Base-by-base conservation (phyloP, 2,329 filamentous ascomycete genomes). In the Emmonsiellopsis sp. region DNA sequence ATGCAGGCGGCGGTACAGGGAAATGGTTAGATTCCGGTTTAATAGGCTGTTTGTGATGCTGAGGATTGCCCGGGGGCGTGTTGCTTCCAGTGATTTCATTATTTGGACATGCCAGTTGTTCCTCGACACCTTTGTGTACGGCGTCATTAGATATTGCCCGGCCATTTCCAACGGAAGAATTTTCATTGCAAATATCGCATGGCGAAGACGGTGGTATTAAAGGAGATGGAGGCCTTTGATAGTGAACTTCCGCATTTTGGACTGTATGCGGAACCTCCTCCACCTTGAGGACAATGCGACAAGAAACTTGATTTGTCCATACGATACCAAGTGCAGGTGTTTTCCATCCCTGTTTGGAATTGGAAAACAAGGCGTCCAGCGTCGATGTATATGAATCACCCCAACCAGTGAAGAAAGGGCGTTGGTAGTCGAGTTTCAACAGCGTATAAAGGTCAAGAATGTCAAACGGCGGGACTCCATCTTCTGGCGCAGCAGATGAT, bases 381-480 rank as follows among this genome's bases (percentile, higher is more conserved):
- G 42, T 31, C 9, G 17, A 72, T 31, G 70, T 62, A 13, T 77
- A 73, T 53, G 83, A 77, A 67, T 95, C 88, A 21, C 92, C 90
- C 92, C 93, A 96, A 58, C 93, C 91, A 3, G 91, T 94, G 71
- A 96, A 95, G 82, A 91, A 96, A 43, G 87, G 81, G 68, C 96
- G 89, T 70, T 97, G 92, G 69, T 96, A 87, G 61, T 94, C 85
- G 7, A 96, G 80, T 34, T 82, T 79, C 39, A 96, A 76, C 0
- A 84, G 81, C 10, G 81, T 77, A 42, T 65, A 67, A 14, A 67
- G 65, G 13, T 62, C 61, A 2, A 67, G 62, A 40, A 70, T 55
- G 59, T 21, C 65, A 63, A 58, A 66, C 57, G 57, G 62, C 63
- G 53, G 55, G 27, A 51, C 49, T 9, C 50, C 33, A 13, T 46